These are phyloP conservation scores for Diaporthe sp. DNA, from an alignment of 2,329 filamentous ascomycete species.

Conservation along the genomic window DNA sequence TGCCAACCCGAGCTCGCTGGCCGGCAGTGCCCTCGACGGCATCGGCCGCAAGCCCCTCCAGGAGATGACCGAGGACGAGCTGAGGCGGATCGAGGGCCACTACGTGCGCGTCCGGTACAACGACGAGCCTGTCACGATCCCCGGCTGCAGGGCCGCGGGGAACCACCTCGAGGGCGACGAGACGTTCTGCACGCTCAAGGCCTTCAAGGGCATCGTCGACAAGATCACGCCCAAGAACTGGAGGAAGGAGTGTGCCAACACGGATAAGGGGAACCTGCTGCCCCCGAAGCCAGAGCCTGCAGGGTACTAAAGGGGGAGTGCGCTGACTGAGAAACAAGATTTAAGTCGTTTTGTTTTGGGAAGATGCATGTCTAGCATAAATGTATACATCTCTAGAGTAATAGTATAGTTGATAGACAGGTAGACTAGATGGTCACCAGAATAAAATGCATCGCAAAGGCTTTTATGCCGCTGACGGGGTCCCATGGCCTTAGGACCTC, in stretches of 20 bases:
- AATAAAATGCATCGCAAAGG: not conserved
- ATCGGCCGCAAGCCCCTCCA: conserved; percentile 72
- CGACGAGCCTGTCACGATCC: conserved; percentile 83
- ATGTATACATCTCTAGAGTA: conserved; percentile 1
- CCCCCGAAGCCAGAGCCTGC: conserved; percentile 65
- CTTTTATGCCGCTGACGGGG: not conserved
- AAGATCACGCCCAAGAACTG: conserved; percentile 88
- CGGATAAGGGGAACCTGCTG: conserved; percentile 57
- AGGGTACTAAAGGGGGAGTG: conserved; percentile 53
- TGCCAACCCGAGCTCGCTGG: conserved; percentile 44
- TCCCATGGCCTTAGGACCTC: not conserved
- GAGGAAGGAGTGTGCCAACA: conserved; percentile 66
- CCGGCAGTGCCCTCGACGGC: conserved; percentile 52
- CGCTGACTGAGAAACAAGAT: no score
- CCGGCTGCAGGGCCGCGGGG: conserved; percentile 80
- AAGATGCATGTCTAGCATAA: not conserved
- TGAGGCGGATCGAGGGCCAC: conserved; percentile 75
- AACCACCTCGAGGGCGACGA: conserved; percentile 91
- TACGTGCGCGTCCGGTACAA: conserved; percentile 95
- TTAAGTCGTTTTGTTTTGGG: not conserved
- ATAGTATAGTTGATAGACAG: conserved; percentile 1
- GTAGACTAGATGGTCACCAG: not conserved
- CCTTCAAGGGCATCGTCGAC: conserved; percentile 94
- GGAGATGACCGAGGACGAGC: conserved; percentile 69
- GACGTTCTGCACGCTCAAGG: conserved; percentile 89